Evolutionary conservation across 768 basidiomycete genomes (phyloP).

Genomic region (Ramaria sp.): DNA sequence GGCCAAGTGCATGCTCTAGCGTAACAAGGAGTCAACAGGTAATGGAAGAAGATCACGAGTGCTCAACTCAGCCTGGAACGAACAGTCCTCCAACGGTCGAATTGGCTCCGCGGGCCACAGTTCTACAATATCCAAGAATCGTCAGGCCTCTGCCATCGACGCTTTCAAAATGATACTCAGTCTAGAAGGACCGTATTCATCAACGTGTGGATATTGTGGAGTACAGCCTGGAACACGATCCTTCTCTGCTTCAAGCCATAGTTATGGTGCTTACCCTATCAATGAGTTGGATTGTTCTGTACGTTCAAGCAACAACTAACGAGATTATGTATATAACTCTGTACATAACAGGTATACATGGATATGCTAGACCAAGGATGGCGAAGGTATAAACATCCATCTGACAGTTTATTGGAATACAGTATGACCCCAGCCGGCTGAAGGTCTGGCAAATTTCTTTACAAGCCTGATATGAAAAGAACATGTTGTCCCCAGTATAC

Average conservation of each 20-base stretch:
- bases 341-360: constrained; percentile 18
- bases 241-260: neutral
- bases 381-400: constrained; percentile 35
- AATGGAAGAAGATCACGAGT: neutral
- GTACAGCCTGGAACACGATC: constrained; percentile 1
- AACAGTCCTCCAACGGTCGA: neutral
- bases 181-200: neutral
- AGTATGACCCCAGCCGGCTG: neutral
- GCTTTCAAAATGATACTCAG: neutral
- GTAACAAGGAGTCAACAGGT: neutral
- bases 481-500: constrained; percentile 95
- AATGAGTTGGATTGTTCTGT: neutral
- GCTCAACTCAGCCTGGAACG: neutral
- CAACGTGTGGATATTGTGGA: constrained; percentile 7
- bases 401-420: neutral
- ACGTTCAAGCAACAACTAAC: neutral
- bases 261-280: constrained; percentile 1
- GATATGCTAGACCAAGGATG: constrained; percentile 78
- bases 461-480: constrained; percentile 71
- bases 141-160: no score
- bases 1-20: constrained; percentile 62
- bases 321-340: neutral
- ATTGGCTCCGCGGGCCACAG: neutral
- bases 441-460: constrained; percentile 66
- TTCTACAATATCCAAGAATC: neutral